Base-by-base conservation (phyloP, 2,329 filamentous ascomycete genomes). In the Taxawa tesnikishii region DNA sequence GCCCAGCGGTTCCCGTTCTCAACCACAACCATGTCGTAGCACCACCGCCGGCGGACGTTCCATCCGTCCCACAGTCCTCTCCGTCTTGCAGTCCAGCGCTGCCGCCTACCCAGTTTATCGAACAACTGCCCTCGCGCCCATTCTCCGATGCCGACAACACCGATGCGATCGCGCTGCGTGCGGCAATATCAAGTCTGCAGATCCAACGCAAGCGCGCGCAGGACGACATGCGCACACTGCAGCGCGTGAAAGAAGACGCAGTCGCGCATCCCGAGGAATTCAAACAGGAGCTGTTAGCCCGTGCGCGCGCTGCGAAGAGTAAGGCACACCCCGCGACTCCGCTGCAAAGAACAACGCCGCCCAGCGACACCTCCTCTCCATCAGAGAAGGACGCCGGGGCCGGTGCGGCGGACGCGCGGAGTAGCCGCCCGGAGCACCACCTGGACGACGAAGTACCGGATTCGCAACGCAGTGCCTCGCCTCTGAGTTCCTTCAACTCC, bases 141-240 rank as follows among this genome's bases (percentile, higher is more conserved):
- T 65, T 68, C 43, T 58, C 58, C 13, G 57, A 60, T 43, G 58
- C 56, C 38, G 59, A 65, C 31, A 93, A 93, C 49, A 77, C 83
- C 6, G 88, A 96, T 62, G 84, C 80, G 15, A 79, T 94, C 38
- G 88, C 88, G 4, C 68, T 94, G 38, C 77, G 79, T 43, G 83
- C 81, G 15, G 83, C 87, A 28, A 84, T 94, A 38, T 79, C 83
- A 6, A 76, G 94, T 31, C 65, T 96, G 28, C 84, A 93, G 59
- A 68, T 93, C 42, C 88, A 96, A 61, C 77, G 77, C 41, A 75
- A 78, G 48, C 81, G 80, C 51, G 83, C 83, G 25, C 63, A 75
- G 30, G 70, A 72, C 28, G 87, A 94, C 57, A 76, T 94, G 31
- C 69, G 72, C 43, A 62, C 70, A 0, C 65, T 94, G 19, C 71